Evolutionary conservation across 2,329 filamentous ascomycete species (phyloP).

Genomic region (Aspergillus pseudonomiae): DNA sequence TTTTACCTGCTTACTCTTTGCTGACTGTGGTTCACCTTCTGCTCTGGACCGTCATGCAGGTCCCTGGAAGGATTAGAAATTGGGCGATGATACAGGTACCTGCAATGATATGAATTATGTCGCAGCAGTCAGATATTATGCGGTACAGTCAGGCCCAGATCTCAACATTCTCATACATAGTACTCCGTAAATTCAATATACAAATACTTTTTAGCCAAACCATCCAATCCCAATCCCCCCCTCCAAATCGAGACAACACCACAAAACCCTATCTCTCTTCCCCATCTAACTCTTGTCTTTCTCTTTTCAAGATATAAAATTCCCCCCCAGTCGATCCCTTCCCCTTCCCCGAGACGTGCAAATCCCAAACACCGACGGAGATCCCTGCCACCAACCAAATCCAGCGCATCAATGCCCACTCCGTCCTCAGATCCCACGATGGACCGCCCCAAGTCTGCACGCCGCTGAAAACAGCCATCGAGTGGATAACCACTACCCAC

Average conservation of each 20-base stretch:
- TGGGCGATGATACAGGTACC: too few relatives aligned
- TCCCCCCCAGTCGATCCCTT: too few relatives aligned
- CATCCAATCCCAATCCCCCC: background rate
- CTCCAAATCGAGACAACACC: background rate
- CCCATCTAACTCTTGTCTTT: too few relatives aligned
- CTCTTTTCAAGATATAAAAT: too few relatives aligned
- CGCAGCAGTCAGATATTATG: background rate
- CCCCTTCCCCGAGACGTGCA: too few relatives aligned
- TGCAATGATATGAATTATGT: background rate
- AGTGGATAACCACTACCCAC: constrained; percentile 4
- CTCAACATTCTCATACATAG: too few relatives aligned
- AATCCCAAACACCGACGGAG: background rate
- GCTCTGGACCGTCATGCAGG: background rate
- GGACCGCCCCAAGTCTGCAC: constrained; percentile 5
- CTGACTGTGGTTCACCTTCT: background rate
- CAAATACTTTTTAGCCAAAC: background rate
- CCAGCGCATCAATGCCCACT: background rate
- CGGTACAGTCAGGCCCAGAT: too few relatives aligned
- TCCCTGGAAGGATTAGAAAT: background rate
- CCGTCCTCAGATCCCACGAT: background rate
- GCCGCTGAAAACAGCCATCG: constrained; percentile 13
- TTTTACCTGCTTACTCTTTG: background rate
- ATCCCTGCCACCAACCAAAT: background rate
- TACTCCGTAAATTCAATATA: background rate
- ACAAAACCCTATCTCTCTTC: background rate